A percentile compares a stretch with the other conserved stretches of the same genome.
These are phyloP conservation scores for Phaeoacremonium minimum DNA, from an alignment of 2,329 filamentous ascomycete genomes.

Conservation along the genomic window DNA sequence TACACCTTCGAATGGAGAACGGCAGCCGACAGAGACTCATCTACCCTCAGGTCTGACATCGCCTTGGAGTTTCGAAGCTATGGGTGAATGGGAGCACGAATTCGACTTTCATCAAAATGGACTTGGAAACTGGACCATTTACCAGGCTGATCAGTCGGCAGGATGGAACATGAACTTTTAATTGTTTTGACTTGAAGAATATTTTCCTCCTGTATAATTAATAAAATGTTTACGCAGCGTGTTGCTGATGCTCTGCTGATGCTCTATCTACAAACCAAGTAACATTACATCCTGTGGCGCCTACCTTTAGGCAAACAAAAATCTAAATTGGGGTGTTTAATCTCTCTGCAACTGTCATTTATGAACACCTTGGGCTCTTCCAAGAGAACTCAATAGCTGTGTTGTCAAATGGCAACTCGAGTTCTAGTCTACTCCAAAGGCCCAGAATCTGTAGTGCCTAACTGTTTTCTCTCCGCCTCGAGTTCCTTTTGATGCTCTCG, in stretches of 20 bases:
- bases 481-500: background rate
- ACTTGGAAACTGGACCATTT: background rate
- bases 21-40: background rate
- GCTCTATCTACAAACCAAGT: no score
- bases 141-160: background rate
- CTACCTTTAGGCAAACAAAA: no score
- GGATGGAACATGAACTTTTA: background rate
- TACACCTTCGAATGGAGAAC: background rate
- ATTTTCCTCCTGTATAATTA: no score
- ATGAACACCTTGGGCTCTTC: no score
- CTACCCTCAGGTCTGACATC: background rate
- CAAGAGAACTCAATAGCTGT: no score
- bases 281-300: no score
- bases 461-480: background rate
- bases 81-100: background rate
- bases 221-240: no score
- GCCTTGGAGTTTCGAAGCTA: background rate
- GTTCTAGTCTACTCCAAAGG: background rate
- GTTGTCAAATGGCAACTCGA: no score
- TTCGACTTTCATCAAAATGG: background rate
- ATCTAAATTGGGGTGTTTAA: no score
- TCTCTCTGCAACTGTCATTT: no score
- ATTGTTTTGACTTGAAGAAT: no score
- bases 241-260: no score
- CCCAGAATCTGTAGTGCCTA: background rate